Base-by-base conservation (phyloP, 192 early-diverging fungal species). In the Linnemannia zychae region DNA sequence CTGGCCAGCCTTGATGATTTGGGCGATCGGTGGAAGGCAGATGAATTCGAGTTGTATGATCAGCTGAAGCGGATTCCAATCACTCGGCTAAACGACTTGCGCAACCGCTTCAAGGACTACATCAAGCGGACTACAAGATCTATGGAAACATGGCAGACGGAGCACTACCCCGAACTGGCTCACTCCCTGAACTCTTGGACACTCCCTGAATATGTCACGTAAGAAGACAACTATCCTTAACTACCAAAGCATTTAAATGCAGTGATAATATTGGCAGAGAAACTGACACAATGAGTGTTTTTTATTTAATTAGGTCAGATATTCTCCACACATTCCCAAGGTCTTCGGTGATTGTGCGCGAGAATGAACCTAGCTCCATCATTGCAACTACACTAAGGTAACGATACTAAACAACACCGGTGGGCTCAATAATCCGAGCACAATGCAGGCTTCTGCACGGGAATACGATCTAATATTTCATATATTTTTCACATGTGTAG, bases 351-450 rank as follows among this genome's bases (percentile, higher is more conserved):
- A 93, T 98, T 52, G 91, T 98, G 17, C 90, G 96, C 53, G 96
- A 99, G 84, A 89, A 95, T 22, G 97, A 99, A 72, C 96, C 95
- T 16, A 96, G 93, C 80, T 97, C 96, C 4, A 97, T 99, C 71
- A 97, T 99, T 77, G 95, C 97, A 11, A 96, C 93, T 68, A 94
- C 97, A 9, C 87, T 99, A 47, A 91, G 93, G 87, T 94, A 80
- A 6, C n/a, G 17, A 16, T 28, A 24, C 16, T 24, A 5, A 15
- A 2, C 1, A 3, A 71, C 12, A 34, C 13, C 40, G 5, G 31
- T 18, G 46, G 37, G 47, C 37, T 67, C n/a, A 15, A 2, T n/a
- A 4, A 24, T n/a, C 7, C 57, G 4, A 31, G 9, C 9, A 0
- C 1, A 31, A n/a, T n/a, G n/a, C 28, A 63, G 1, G 12, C 9